Evolutionary conservation across 208 protist genomes (phyloP).

Genomic region (Dictyostelium gargantuum): DNA sequence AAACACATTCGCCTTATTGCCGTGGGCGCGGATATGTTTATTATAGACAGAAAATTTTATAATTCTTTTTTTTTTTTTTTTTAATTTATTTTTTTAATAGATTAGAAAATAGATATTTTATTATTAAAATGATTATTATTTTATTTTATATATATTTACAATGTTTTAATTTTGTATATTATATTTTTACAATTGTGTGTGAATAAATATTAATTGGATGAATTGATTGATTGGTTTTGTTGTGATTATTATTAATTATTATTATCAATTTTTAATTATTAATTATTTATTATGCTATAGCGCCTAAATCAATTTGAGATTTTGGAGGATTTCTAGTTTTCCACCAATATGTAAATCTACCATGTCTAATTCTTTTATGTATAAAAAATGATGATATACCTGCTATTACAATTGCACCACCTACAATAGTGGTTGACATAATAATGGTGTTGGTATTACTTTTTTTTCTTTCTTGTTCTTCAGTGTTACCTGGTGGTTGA

Average conservation of each 20-base stretch:
- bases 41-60: no score
- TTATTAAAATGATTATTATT: no score
- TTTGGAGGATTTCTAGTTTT: neutral
- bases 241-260: no score
- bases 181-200: no score
- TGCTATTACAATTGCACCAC: neutral
- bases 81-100: no score
- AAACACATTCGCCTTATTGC: no score
- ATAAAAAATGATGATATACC: neutral
- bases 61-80: no score
- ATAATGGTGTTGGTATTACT: slow-evolving; percentile 2
- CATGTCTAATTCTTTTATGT: neutral
- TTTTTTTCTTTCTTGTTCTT: neutral
- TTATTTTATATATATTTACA: neutral
- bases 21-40: no score
- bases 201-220: neutral
- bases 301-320: neutral
- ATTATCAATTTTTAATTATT: neutral
- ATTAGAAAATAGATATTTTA: no score
- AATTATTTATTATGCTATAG: neutral
- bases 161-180: neutral
- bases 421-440: neutral
- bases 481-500: neutral
- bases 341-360: neutral
- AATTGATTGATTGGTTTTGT: no score